phyloP scores from a whole-genome alignment of 2,329 filamentous ascomycete species.

The Epichloe gansuensis region DNA sequence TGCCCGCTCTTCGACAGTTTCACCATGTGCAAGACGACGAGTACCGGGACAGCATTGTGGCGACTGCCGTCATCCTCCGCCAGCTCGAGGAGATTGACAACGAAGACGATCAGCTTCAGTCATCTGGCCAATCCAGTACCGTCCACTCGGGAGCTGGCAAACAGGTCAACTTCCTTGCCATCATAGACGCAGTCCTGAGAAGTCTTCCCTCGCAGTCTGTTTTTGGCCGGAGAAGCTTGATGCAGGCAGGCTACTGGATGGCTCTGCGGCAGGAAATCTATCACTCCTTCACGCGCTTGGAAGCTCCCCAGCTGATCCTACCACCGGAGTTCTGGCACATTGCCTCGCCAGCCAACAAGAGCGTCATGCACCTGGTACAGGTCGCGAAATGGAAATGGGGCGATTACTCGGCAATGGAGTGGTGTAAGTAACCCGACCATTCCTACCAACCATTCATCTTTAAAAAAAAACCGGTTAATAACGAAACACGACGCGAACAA shows the following conservation, averaged over 20 bases:
- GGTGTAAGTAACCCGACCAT: constrained; percentile 17
- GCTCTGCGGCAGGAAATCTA: constrained; percentile 28
- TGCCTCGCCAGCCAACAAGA: constrained; percentile 25
- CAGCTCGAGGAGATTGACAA: constrained; percentile 30
- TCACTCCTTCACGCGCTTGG: constrained; percentile 25
- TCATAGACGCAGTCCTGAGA: constrained; percentile 26
- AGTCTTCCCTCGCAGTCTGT: constrained; percentile 24
- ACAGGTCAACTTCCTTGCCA: constrained; percentile 26
- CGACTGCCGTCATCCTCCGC: constrained; percentile 27
- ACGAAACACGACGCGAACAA: no score
- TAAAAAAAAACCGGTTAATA: no score
- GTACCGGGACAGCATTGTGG: constrained; percentile 26
- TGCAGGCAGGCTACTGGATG: constrained; percentile 30
- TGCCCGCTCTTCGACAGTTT: constrained; percentile 25
- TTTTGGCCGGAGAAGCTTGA: constrained; percentile 22
- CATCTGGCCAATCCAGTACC: not conserved
- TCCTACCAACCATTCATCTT: no score
- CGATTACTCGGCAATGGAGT: constrained; percentile 22
- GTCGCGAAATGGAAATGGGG: constrained; percentile 29
- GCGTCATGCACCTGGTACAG: constrained; percentile 28
- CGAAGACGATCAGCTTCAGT: constrained; percentile 16
- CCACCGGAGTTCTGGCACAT: constrained; percentile 21
- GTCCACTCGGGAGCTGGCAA: not conserved
- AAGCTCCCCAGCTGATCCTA: constrained; percentile 25
- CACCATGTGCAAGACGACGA: constrained; percentile 25